phyloP scores from a whole-genome alignment of 1,284 basidiomycete genomes.

The Ustilago tritici region DNA sequence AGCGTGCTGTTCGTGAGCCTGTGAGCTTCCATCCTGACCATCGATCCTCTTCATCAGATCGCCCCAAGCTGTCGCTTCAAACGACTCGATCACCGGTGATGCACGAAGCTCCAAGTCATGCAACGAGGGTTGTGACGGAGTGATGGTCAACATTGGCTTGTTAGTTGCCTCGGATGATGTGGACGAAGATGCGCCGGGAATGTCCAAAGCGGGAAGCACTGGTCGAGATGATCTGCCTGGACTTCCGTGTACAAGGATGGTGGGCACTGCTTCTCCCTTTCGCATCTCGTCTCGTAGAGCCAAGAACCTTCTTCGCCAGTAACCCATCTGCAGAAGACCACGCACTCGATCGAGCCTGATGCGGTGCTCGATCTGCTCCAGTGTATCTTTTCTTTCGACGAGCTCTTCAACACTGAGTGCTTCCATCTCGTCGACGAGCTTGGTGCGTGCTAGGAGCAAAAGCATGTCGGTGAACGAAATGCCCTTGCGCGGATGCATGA shows the following conservation, averaged over 20 bases:
- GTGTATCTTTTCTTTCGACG: constrained; percentile 56
- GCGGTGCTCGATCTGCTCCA: constrained; percentile 61
- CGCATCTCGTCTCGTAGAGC: constrained; percentile 39
- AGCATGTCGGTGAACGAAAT: constrained; percentile 94
- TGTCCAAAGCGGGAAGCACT: constrained; percentile 12
- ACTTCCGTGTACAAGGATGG: constrained; percentile 32
- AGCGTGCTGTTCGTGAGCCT: constrained; percentile 8
- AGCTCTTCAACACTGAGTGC: constrained; percentile 66
- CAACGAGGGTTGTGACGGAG: constrained; percentile 27
- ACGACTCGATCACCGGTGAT: constrained; percentile 48
- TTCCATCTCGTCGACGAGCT: constrained; percentile 82
- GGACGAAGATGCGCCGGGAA: constrained; percentile 13
- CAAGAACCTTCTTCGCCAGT: constrained; percentile 59
- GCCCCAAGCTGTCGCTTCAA: constrained; percentile 55
- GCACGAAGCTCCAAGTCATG: constrained; percentile 45
- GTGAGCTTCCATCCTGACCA: constrained; percentile 8
- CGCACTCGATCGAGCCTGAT: constrained; percentile 63
- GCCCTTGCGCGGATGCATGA: constrained; percentile 75
- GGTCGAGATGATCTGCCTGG: constrained; percentile 14
- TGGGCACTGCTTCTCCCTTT: constrained; percentile 22
- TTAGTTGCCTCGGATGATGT: constrained; percentile 1
- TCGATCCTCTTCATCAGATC: constrained; percentile 54
- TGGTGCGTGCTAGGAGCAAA: constrained; percentile 87
- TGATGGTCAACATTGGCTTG: constrained; percentile 18
- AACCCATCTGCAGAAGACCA: constrained; percentile 58